A percentile compares a stretch with the other conserved stretches of the same genome.
Evolutionary conservation across 2,329 filamentous ascomycete species (phyloP).

Genomic region (Fonsecaea erecta): DNA sequence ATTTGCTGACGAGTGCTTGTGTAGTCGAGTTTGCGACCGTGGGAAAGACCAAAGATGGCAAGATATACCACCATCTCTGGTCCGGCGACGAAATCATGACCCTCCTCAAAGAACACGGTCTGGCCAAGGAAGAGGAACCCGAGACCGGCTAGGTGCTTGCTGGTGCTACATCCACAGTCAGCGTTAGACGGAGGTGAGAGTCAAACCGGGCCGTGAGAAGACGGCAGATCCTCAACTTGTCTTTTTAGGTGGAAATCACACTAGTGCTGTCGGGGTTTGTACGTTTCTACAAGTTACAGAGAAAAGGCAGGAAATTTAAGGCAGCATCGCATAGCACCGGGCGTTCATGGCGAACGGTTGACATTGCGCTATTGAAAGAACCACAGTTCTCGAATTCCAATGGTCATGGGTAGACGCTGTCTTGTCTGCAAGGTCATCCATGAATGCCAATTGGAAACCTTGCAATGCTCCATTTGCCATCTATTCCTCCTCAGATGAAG

Average conservation of each 20-base stretch:
- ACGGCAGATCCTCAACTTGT: background rate
- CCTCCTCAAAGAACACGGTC: conserved; percentile 89
- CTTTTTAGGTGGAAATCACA: background rate
- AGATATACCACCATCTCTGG: conserved; percentile 98
- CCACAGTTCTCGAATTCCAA: background rate
- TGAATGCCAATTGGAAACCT: background rate
- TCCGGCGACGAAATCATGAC: conserved; percentile 94
- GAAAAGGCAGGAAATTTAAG: conserved; percentile 19
- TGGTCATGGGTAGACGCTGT: background rate
- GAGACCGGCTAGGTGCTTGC: conserved; percentile 55
- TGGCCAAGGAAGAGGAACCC: conserved; percentile 81
- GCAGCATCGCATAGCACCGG: conserved; percentile 32
- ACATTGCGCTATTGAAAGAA: background rate
- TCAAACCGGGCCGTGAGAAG: background rate
- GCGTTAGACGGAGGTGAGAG: background rate
- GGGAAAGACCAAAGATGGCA: conserved; percentile 89
- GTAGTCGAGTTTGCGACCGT: conserved; percentile 97
- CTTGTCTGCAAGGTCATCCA: background rate
- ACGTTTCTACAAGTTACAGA: conserved; percentile 1
- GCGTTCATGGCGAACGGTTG: conserved; percentile 24
- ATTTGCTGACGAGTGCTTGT: conserved; percentile 32
- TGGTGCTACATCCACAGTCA: background rate
- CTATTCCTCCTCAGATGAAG: background rate
- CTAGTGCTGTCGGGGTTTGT: background rate
- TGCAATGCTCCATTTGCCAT: background rate